Conservation (phyloP, 345 rosid species). For the Boechera divaricarpa region DNA sequence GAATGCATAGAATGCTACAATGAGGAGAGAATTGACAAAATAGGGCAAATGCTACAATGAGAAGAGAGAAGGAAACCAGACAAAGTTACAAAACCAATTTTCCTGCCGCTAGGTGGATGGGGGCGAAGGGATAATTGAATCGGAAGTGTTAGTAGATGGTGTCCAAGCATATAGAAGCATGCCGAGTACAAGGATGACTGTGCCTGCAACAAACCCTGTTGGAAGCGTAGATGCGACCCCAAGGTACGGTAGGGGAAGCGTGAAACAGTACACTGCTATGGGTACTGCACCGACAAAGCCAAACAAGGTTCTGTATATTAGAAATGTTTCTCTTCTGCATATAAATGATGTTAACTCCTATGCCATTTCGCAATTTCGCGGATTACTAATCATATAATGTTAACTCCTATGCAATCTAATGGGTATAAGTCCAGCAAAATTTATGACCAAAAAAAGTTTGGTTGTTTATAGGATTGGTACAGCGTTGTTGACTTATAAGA, state of each 20-base stretch:
- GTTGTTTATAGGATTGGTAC: not conserved
- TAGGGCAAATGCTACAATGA: constrained; percentile 5
- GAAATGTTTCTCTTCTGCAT: constrained; percentile 4
- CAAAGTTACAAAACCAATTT: constrained; percentile 16
- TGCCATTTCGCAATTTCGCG: not conserved
- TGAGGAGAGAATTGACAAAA: not conserved
- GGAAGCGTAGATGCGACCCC: constrained; percentile 89
- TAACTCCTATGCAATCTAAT: not conserved
- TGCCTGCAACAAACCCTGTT: constrained; percentile 80
- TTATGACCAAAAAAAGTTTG: not conserved
- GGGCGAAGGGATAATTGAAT: constrained; percentile 37
- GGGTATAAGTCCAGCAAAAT: not conserved
- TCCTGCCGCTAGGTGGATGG: constrained; percentile 35
- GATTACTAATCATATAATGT: not conserved
- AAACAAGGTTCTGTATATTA: constrained; percentile 1
- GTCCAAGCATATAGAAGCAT: constrained; percentile 80
- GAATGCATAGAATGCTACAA: constrained; percentile 10
- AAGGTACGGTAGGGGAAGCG: constrained; percentile 86
- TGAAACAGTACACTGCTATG: constrained; percentile 78
- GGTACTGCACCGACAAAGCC: constrained; percentile 62
- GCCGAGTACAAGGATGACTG: constrained; percentile 75
- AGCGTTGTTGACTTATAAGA: not conserved
- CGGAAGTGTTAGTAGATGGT: constrained; percentile 46
- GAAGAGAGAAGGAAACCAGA: not conserved
- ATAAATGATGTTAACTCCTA: not conserved